Base-by-base conservation (phyloP, 768 basidiomycete species). In the Trametes sanguinea region DNA sequence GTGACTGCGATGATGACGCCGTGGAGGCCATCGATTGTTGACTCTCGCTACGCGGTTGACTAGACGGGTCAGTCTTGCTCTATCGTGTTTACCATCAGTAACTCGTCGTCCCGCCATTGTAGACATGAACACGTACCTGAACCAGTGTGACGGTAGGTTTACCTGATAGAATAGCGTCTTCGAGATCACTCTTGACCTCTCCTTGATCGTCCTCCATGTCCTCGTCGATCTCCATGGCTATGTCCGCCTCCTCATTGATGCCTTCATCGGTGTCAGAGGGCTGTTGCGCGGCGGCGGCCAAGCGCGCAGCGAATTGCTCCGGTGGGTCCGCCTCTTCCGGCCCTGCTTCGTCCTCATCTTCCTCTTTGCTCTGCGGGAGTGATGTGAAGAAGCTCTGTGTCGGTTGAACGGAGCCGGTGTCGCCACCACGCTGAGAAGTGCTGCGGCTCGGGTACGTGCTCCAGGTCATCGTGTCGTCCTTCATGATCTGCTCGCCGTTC, bases 401-500 rank as follows among this genome's bases (percentile, higher is more conserved):
- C 1, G 61, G 54, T 9, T 48, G 45, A 9, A 65, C 16, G 1
- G 57, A 39, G 16, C 63, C 66, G 0, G 68, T 71, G 39, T 71
- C 69, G 2, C 67, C 70, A 13, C 64, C 68, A 39, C 67, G 66
- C 65, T 71, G 72, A 51, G 68, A 70, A 7, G 69, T 71, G 54
- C 67, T 69, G 69, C 76, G 79, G 14, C 85, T 86, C 22, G 85
- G 86, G 54, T 81, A 69, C 16, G 87, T 86, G 65, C 87, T 90
- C 90, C 90, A 91, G 16, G 89, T 89, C 74, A 85, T 80, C 63
- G 84, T 88, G 67, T 90, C 89, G 50, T 90, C 89, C 61, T 80
- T 83, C 30, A 56, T 35, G 10, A 33, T 48, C 17, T 51, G 50
- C 9, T 51, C 50, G 29, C 50, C 57, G 17, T 46, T 32, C 33